phyloP scores from a whole-genome alignment of 1,139 yeast genomes.

The Yamadazyma conglobata region DNA sequence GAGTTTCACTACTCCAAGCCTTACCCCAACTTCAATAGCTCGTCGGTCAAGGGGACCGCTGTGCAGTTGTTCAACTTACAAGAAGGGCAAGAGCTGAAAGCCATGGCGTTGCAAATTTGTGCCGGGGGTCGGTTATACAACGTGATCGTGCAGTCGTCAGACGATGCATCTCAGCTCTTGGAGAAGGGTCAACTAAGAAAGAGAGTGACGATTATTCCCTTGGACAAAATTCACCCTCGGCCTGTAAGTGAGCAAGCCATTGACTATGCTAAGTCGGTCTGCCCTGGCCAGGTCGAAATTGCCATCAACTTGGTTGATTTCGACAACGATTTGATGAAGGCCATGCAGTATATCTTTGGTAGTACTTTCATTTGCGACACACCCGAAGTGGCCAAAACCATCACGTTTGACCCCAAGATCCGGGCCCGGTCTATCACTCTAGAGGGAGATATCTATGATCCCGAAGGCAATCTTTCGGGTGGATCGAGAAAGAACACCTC shows the following conservation, averaged over 20 bases:
- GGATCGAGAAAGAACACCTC: conserved; percentile 72
- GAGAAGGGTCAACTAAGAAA: conserved; percentile 75
- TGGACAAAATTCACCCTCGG: conserved; percentile 74
- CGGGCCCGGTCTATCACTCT: conserved; percentile 84
- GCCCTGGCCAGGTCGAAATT: conserved; percentile 83
- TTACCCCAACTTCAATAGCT: conserved; percentile 53
- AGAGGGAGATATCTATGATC: conserved; percentile 94
- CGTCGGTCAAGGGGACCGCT: conserved; percentile 79
- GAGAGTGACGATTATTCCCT: conserved; percentile 88
- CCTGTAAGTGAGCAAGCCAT: conserved; percentile 42
- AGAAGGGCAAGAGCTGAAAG: conserved; percentile 55
- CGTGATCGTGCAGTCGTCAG: conserved; percentile 87
- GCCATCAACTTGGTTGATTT: conserved; percentile 80
- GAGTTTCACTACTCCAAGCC: conserved; percentile 77
- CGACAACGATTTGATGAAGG: conserved; percentile 65
- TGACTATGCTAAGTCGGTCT: conserved; percentile 59
- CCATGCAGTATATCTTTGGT: conserved; percentile 93
- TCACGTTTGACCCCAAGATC: conserved; percentile 82
- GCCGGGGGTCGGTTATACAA: conserved; percentile 92
- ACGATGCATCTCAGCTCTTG: conserved; percentile 75
- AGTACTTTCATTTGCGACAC: conserved; percentile 80
- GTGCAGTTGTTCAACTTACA: conserved; percentile 76
- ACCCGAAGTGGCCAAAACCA: conserved; percentile 80
- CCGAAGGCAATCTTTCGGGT: conserved; percentile 93
- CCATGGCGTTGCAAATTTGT: conserved; percentile 86